Evolutionary conservation across 139 green algal species (phyloP), one percentile per base, ranked within the genome.

Genomic region (Nannochloris sp.): DNA sequence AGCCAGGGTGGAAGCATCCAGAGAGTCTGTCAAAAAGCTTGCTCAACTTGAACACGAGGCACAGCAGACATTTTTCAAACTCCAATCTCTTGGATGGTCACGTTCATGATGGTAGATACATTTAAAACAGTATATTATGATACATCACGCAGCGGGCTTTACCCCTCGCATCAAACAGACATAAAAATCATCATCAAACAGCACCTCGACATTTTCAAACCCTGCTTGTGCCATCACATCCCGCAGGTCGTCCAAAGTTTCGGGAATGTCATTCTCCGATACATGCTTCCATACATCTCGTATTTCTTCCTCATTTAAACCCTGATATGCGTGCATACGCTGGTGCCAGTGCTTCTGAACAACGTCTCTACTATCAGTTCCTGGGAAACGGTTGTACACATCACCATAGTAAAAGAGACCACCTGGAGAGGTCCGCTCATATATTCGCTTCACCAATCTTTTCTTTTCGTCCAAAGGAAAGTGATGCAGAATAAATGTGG

Each of bases 1-100:
- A 27, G 61, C 74, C 69, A 71, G 75, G 31, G 24, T 86, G 57
- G 66, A 71, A 66, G 56, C 69, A 46, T 74, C 87, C 19, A 51
- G 62, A 21, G 74, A 78, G 36, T 75, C 75, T 15, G 80, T 94
- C 23, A 46, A 63, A 25, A 55, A 64, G 60, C 73, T 94, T 36
- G 80, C 79, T 0, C 48, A 49, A 49, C 72, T 91, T 15, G 86
- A 94, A 68, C 61, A 66, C 36, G 21, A 78, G 15, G 85, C 81
- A 19, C 85, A 91, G 72, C 27, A 18, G 8, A 78, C 63, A 55
- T 94, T 88, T 63, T 80, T 84, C 29, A 27, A 40, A 40, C 34
- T 40, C 34, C 34, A 40, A 40, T 40, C 34, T 14, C 34, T 40
- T 11, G 5, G 8, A 12, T 40, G 34, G 34, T 40, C 34, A 40